A percentile compares a stretch with the other conserved stretches of the same genome.
These are phyloP conservation scores for Misopates orontium DNA, from an alignment of 257 asterid genomes.

Conservation along the genomic window DNA sequence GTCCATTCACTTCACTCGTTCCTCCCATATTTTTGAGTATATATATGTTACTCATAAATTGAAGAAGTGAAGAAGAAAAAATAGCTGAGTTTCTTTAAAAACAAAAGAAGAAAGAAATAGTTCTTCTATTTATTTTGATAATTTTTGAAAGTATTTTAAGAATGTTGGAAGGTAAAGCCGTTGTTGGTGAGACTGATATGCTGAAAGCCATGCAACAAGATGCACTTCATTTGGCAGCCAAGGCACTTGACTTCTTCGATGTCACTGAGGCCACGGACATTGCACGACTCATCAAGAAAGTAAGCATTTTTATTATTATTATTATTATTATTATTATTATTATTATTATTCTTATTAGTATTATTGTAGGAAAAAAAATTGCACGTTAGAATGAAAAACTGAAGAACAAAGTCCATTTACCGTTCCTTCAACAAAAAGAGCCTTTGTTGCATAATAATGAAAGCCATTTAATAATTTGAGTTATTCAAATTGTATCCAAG, in stretches of 20 bases:
- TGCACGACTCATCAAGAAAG: slow-evolving; percentile 79
- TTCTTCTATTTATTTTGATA: background rate
- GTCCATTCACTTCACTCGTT: background rate
- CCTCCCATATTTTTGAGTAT: background rate
- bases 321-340: too few species aligned
- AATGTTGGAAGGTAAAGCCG: slow-evolving; percentile 88
- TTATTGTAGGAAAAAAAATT: too few species aligned
- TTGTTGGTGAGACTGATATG: slow-evolving; percentile 29
- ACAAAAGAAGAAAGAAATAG: too few species aligned
- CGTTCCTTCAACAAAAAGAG: too few species aligned
- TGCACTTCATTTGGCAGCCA: slow-evolving; percentile 71
- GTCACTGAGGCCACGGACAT: slow-evolving; percentile 79
- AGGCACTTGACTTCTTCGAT: slow-evolving; percentile 86
- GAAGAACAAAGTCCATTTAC: too few species aligned
- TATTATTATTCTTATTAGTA: too few species aligned
- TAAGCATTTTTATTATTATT: slow-evolving; percentile 1
- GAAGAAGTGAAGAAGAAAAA: background rate
- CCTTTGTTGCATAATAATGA: too few species aligned
- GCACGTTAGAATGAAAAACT: too few species aligned
- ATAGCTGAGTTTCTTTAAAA: too few species aligned
- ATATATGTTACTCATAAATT: slow-evolving; percentile 24
- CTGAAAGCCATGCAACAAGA: slow-evolving; percentile 24
- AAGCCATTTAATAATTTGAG: too few species aligned
- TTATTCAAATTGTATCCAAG: too few species aligned
- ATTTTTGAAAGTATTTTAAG: background rate